Evolutionary conservation across 2,329 filamentous ascomycete species (phyloP).

Genomic region (Teratosphaeria destructans): DNA sequence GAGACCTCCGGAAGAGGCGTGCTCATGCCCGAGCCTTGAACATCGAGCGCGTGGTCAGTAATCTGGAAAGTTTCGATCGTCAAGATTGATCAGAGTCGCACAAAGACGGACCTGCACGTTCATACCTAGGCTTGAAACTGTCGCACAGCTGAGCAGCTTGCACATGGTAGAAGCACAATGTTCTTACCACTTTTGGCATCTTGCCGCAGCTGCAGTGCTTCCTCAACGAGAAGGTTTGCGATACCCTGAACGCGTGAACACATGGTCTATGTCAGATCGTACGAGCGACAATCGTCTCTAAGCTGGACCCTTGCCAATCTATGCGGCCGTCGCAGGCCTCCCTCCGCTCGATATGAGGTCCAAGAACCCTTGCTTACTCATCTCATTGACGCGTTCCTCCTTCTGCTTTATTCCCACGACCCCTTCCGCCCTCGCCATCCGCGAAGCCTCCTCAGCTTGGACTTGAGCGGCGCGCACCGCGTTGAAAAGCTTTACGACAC

Average conservation of each 20-base stretch:
- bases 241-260: too few species aligned
- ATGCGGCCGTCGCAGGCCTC: slow-evolving; percentile 1
- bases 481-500: slow-evolving; percentile 94
- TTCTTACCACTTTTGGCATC: too few species aligned
- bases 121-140: neutral
- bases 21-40: too few species aligned
- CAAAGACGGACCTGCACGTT: neutral
- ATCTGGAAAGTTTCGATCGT: neutral
- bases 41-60: neutral
- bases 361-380: slow-evolving; percentile 94
- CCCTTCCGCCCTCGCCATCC: slow-evolving; percentile 57
- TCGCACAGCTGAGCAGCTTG: neutral
- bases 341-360: slow-evolving; percentile 65
- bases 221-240: too few species aligned
- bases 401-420: slow-evolving; percentile 69
- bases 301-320: neutral
- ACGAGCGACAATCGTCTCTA: too few species aligned
- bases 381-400: slow-evolving; percentile 84
- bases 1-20: too few species aligned
- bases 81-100: neutral
- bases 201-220: too few species aligned
- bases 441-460: slow-evolving; percentile 68
- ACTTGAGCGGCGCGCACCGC: slow-evolving; percentile 88
- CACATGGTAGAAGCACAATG: neutral
- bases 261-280: too few species aligned